A percentile compares a stretch with the other conserved stretches of the same genome.
phyloP scores from a whole-genome alignment of 2,329 filamentous ascomycete species.

The Penicillium sp. region DNA sequence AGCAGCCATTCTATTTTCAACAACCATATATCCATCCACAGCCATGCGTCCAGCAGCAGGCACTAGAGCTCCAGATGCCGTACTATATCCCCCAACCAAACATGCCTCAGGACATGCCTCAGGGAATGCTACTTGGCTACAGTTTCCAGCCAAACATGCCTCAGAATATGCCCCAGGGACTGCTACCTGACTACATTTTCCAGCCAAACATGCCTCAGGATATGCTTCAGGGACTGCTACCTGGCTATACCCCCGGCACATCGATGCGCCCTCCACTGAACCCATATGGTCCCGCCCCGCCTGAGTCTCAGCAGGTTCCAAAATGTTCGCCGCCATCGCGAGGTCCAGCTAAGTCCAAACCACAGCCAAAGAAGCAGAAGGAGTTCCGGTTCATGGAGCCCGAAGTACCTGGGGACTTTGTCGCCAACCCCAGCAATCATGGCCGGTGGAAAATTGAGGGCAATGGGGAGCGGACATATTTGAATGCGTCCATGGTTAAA shows the following conservation, averaged over 20 bases:
- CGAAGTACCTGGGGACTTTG: slow-evolving; percentile 22
- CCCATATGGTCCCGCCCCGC: neutral
- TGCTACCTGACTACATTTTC: no score
- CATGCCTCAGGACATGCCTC: no score
- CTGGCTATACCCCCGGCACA: neutral
- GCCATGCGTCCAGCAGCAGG: no score
- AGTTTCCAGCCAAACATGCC: no score
- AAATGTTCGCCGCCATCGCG: neutral
- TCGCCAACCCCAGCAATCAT: slow-evolving; percentile 31
- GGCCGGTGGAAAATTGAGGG: slow-evolving; percentile 22
- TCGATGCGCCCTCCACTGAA: neutral
- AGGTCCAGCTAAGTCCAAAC: neutral
- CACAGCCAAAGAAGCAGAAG: neutral
- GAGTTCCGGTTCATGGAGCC: slow-evolving; percentile 20
- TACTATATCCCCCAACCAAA: no score
- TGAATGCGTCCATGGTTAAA: slow-evolving; percentile 22
- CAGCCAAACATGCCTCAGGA: no score
- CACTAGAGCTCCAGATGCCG: no score
- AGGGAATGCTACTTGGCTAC: no score
- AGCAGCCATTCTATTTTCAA: neutral
- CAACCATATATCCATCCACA: no score
- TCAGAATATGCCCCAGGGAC: no score
- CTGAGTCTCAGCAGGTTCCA: neutral
- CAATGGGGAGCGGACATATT: slow-evolving; percentile 20
- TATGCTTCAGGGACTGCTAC: neutral